A percentile compares a stretch with the other conserved stretches of the same genome.
Conservation (phyloP, 2,329 filamentous ascomycete genomes). For the Neurospora sp. region DNA sequence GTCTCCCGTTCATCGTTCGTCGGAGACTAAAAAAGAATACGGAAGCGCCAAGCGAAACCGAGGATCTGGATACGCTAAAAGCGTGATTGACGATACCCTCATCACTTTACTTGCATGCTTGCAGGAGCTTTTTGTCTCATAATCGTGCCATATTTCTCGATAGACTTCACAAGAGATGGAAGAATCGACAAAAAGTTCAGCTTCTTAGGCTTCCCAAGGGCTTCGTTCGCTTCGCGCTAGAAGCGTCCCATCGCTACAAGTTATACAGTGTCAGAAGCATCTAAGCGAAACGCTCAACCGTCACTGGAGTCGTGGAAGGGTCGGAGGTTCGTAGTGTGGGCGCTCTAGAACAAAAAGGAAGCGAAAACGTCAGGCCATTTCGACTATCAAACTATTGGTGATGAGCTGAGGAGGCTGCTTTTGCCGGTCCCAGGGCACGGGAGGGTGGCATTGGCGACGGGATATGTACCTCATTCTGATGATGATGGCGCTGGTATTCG, state of each 20-base stretch:
- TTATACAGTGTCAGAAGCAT: not conserved
- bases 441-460: not conserved
- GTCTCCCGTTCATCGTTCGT: not conserved
- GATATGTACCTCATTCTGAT: not conserved
- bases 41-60: not conserved
- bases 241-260: not conserved
- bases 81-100: not conserved
- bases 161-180: not conserved
- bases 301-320: not conserved
- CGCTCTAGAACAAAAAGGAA: not conserved
- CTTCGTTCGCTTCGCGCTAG: not conserved
- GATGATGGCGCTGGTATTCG: not conserved
- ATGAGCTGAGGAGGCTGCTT: not conserved
- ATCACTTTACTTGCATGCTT: not conserved
- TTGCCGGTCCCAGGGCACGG: not conserved
- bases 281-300: not conserved
- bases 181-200: not conserved
- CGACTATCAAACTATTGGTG: not conserved
- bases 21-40: not conserved
- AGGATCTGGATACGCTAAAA: not conserved
- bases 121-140: not conserved
- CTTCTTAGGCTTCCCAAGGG: not conserved
- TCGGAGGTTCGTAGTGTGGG: not conserved
- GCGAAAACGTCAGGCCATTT: not conserved
- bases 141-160: not conserved